Conservation (phyloP, 2,329 filamentous ascomycete species). For the Whalleya microplaca region DNA sequence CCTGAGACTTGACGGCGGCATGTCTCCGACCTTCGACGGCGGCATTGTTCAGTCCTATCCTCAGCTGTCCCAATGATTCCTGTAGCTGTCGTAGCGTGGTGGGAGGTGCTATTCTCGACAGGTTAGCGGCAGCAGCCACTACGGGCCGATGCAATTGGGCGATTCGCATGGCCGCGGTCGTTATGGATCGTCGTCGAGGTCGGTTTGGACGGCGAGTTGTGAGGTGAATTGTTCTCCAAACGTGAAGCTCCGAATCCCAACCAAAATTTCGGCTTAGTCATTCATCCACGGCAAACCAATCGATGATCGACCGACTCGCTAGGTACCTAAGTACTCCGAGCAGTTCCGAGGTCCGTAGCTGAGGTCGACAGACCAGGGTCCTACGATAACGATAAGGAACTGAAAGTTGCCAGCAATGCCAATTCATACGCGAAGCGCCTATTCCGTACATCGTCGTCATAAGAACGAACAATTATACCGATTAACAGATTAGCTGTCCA, state of each 20-base stretch:
- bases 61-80: conserved; percentile 37
- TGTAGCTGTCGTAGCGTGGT: conserved; percentile 40
- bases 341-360: no score
- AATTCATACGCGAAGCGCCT: conserved; percentile 1
- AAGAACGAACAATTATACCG: no score
- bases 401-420: conserved; percentile 33
- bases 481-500: background rate
- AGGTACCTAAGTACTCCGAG: no score
- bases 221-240: conserved; percentile 2
- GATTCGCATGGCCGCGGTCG: conserved; percentile 43
- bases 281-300: no score
- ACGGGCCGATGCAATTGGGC: conserved; percentile 49
- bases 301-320: no score
- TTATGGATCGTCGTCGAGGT: conserved; percentile 9
- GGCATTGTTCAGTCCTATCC: conserved; percentile 40
- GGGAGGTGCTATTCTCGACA: conserved; percentile 27
- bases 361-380: background rate
- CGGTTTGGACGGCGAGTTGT: conserved; percentile 9
- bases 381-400: conserved; percentile 32
- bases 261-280: conserved; percentile 46
- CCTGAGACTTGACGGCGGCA: conserved; percentile 66
- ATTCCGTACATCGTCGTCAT: no score
- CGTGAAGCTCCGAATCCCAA: no score
- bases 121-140: conserved; percentile 40
- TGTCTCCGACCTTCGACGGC: conserved; percentile 55